Conservation (phyloP, 2,329 filamentous ascomycete genomes). For the Chrysosporium queenslandicum region DNA sequence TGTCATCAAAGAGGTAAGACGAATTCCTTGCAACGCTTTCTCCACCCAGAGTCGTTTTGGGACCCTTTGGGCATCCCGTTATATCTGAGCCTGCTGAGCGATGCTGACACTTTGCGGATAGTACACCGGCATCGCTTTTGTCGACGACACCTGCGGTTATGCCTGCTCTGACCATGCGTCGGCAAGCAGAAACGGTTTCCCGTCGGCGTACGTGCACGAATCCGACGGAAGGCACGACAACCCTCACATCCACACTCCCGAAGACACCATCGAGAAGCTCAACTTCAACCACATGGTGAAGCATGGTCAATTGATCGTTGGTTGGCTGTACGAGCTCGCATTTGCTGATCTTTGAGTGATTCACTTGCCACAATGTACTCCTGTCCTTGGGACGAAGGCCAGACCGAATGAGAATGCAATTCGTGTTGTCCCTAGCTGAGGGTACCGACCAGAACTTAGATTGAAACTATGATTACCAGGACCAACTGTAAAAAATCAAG, state of each 20-base stretch:
- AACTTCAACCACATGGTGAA: constrained; percentile 12
- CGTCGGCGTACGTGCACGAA: constrained; percentile 10
- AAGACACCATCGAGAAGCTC: constrained; percentile 12
- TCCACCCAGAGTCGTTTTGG: background rate
- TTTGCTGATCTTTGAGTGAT: constrained; percentile 6
- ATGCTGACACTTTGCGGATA: background rate
- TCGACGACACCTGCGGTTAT: constrained; percentile 9
- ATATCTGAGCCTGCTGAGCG: background rate
- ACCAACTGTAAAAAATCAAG: background rate
- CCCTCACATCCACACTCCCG: constrained; percentile 8
- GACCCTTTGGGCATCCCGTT: background rate
- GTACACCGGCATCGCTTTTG: constrained; percentile 9
- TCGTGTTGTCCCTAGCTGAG: background rate
- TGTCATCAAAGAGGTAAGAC: constrained; percentile 9
- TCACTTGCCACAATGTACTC: background rate
- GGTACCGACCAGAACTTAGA: too few species aligned
- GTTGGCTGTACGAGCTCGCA: constrained; percentile 11
- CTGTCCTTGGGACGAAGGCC: background rate
- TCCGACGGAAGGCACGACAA: constrained; percentile 7
- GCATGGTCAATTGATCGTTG: constrained; percentile 6
- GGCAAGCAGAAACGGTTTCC: constrained; percentile 11
- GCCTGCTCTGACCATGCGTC: constrained; percentile 11
- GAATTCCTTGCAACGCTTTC: background rate
- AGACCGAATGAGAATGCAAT: background rate
- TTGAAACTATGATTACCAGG: background rate